Evolutionary conservation across 176 grass and related monocot genomes (phyloP).

Genomic region (Chloris gayana): DNA sequence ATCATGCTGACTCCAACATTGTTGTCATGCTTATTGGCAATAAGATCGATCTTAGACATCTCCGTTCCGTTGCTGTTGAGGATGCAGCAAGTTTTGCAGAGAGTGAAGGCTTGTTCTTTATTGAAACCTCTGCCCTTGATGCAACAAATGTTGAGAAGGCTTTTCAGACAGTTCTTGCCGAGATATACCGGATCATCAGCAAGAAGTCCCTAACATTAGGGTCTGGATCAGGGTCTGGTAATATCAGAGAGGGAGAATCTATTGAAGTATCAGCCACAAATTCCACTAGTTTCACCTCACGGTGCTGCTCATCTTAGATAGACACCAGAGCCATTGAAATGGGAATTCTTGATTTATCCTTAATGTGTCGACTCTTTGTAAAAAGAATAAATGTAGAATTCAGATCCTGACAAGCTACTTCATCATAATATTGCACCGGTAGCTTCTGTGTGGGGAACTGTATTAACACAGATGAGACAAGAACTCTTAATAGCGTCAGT

Average conservation of each 20-base stretch:
- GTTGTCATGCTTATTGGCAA: constrained; percentile 59
- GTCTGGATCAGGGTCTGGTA: constrained; percentile 1
- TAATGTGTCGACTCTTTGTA: neutral
- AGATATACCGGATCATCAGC: constrained; percentile 49
- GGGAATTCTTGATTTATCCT: neutral
- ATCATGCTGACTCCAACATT: constrained; percentile 50
- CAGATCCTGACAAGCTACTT: neutral
- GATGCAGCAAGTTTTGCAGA: constrained; percentile 52
- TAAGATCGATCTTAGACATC: constrained; percentile 53
- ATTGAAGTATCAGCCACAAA: constrained; percentile 30
- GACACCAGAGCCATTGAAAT: neutral
- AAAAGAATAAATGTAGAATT: neutral
- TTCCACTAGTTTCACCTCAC: neutral
- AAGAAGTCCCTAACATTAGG: constrained; percentile 40
- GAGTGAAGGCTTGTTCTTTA: constrained; percentile 40
- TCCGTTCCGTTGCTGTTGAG: constrained; percentile 43
- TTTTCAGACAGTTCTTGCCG: constrained; percentile 38
- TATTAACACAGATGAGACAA: neutral
- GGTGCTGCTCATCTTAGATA: constrained; percentile 24
- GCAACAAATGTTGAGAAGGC: constrained; percentile 52
- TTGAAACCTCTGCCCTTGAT: constrained; percentile 49
- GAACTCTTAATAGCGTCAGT: neutral
- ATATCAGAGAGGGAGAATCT: constrained; percentile 28
- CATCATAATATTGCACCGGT: neutral
- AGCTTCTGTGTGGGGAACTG: neutral